These are phyloP conservation scores for Mycena polygramma DNA, from an alignment of 768 basidiomycete species.

Conservation along the genomic window DNA sequence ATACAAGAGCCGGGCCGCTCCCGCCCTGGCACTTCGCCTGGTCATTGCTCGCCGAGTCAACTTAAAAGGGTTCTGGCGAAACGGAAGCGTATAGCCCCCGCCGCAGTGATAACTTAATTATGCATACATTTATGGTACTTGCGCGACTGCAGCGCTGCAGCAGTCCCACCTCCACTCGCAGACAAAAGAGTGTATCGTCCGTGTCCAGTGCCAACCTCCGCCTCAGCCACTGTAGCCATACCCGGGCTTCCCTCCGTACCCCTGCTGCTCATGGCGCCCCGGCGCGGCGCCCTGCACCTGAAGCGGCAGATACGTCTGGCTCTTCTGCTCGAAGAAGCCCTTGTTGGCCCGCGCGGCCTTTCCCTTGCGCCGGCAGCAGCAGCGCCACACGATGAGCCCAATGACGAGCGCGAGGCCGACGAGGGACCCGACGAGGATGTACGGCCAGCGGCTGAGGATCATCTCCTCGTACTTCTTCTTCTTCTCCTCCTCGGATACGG, in stretches of 20 bases:
- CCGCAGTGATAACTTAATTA: conserved; percentile 22
- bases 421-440: conserved; percentile 72
- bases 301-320: conserved; percentile 36
- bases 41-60: too few relatives aligned
- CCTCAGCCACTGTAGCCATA: not conserved
- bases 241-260: not conserved
- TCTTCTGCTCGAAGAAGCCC: conserved; percentile 35
- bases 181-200: conserved; percentile 1
- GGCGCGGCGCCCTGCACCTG: conserved; percentile 29
- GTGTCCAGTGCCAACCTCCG: not conserved
- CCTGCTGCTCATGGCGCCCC: not conserved
- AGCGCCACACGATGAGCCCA: conserved; percentile 53
- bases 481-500: conserved; percentile 70
- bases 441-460: conserved; percentile 80
- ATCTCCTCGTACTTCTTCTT: conserved; percentile 74
- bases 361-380: conserved; percentile 60
- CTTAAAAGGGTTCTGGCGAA: too few relatives aligned
- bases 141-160: conserved; percentile 13
- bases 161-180: conserved; percentile 4
- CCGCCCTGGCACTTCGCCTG: too few relatives aligned
- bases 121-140: conserved; percentile 21
- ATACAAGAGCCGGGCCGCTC: too few relatives aligned
- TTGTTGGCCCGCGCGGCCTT: conserved; percentile 1
- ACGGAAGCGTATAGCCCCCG: too few relatives aligned
- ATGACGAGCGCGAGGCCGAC: conserved; percentile 59